These are phyloP conservation scores for Harringtonia lauricola DNA, from an alignment of 2,329 filamentous ascomycete genomes.

Conservation along the genomic window DNA sequence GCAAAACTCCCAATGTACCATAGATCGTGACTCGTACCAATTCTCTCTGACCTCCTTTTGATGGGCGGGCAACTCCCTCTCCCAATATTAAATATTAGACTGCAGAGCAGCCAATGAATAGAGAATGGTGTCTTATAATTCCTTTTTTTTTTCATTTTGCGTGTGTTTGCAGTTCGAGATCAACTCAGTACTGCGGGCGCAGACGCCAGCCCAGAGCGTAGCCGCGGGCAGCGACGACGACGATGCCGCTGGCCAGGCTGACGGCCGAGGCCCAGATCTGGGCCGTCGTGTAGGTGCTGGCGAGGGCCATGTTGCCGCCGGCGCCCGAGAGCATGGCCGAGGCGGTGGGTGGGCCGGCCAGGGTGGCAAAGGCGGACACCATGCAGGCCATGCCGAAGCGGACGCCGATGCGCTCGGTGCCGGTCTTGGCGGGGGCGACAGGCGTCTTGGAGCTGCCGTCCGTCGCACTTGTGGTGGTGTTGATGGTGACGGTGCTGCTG, in stretches of 20 bases:
- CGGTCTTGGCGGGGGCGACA: not conserved
- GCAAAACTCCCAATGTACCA: no score
- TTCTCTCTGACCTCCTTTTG: not conserved
- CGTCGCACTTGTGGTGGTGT: no score
- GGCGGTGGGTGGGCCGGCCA: constrained; percentile 27
- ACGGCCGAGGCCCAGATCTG: constrained; percentile 12
- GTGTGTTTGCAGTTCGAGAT: no score
- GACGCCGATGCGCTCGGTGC: constrained; percentile 17
- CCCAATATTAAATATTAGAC: no score
- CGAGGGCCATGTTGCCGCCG: constrained; percentile 2
- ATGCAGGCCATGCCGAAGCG: constrained; percentile 32
- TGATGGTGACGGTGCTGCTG: not conserved
- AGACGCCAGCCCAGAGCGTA: constrained; percentile 7
- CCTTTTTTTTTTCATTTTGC: no score
- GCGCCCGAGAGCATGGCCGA: constrained; percentile 8
- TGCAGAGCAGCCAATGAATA: not conserved
- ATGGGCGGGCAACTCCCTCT: no score
- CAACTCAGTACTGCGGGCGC: no score
- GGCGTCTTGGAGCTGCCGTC: not conserved
- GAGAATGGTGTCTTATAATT: no score
- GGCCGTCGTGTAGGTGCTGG: constrained; percentile 9
- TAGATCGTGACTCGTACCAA: no score
- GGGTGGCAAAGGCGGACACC: constrained; percentile 25
- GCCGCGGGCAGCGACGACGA: constrained; percentile 5
- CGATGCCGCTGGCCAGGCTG: constrained; percentile 6